Percentiles rank a stretch among this genome's conserved stretches.
Conservation (phyloP, 345 rosid species). For the Microthlaspi erraticum region DNA sequence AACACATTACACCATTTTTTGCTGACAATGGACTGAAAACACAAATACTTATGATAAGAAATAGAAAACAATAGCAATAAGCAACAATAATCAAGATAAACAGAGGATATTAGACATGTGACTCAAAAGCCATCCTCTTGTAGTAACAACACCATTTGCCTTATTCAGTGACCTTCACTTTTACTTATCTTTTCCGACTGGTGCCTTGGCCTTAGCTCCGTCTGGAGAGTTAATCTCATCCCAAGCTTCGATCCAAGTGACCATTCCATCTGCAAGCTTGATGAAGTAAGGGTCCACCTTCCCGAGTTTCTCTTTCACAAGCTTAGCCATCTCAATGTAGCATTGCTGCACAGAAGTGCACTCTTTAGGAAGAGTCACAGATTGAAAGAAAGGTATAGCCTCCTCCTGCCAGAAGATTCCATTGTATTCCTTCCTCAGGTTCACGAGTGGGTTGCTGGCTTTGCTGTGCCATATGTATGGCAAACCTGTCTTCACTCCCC, state of each 20-base stretch:
- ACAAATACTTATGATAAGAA: conserved; percentile 23
- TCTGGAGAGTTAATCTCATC: conserved; percentile 70
- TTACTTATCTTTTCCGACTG: conserved; percentile 16
- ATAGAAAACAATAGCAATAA: conserved; percentile 10
- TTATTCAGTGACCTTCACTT: not conserved
- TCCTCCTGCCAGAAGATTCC: conserved; percentile 92
- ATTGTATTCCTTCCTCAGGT: conserved; percentile 81
- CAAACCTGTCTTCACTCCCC: conserved; percentile 84
- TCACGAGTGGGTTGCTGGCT: conserved; percentile 86
- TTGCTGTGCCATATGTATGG: conserved; percentile 95
- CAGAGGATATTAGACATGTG: not conserved
- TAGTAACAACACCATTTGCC: conserved; percentile 16
- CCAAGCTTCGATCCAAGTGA: conserved; percentile 89
- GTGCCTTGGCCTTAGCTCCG: conserved; percentile 15
- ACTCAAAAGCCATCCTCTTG: conserved; percentile 8
- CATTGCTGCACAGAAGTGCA: conserved; percentile 76
- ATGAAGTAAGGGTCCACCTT: conserved; percentile 75
- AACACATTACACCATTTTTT: not conserved
- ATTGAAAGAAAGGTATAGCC: conserved; percentile 79
- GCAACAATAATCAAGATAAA: conserved; percentile 5
- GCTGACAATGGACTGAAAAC: conserved; percentile 3
- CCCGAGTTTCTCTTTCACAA: conserved; percentile 67
- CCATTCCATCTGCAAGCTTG: conserved; percentile 80
- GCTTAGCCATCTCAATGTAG: conserved; percentile 78
- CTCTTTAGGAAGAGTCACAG: conserved; percentile 65